Percentiles rank a stretch among this genome's conserved stretches.
phyloP scores from a whole-genome alignment of 2,329 filamentous ascomycete genomes.

The Nemania abortiva region DNA sequence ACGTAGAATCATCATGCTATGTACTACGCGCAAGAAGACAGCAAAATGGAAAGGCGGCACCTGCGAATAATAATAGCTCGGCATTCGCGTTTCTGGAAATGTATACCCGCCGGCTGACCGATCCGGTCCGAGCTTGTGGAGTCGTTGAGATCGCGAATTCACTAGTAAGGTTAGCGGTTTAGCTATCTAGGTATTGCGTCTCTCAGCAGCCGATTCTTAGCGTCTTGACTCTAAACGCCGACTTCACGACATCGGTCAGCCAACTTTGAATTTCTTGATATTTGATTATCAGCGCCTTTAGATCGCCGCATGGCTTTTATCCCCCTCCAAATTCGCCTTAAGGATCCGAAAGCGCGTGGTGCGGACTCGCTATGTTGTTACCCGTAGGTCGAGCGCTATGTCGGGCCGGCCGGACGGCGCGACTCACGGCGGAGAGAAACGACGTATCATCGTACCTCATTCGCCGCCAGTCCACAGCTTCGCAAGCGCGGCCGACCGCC shows the following conservation, averaged over 20 bases:
- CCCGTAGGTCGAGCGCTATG: constrained; percentile 29
- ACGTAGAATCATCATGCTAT: too few relatives aligned
- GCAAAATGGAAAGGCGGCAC: not conserved
- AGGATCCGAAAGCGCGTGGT: not conserved
- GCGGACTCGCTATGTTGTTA: constrained; percentile 43
- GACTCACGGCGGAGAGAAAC: constrained; percentile 19
- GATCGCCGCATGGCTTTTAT: not conserved
- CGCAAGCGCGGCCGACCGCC: constrained; percentile 43
- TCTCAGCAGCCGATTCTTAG: not conserved
- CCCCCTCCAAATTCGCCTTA: not conserved
- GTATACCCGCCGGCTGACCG: constrained; percentile 14
- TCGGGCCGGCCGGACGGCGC: constrained; percentile 27
- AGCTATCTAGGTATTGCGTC: not conserved
- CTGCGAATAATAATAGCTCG: not conserved
- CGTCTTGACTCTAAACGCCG: not conserved
- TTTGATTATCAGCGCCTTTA: too few relatives aligned
- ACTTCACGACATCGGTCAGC: not conserved
- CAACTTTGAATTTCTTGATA: not conserved
- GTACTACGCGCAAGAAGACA: not conserved
- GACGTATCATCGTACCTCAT: constrained; percentile 24
- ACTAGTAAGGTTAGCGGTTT: constrained; percentile 5
- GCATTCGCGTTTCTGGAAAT: constrained; percentile 16
- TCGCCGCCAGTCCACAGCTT: constrained; percentile 48
- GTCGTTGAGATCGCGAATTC: constrained; percentile 14
- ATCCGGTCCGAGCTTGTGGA: constrained; percentile 23